Percentiles rank a stretch among this genome's conserved stretches.
phyloP scores from a whole-genome alignment of 805 yeast species.

The Lachancea waltii region DNA sequence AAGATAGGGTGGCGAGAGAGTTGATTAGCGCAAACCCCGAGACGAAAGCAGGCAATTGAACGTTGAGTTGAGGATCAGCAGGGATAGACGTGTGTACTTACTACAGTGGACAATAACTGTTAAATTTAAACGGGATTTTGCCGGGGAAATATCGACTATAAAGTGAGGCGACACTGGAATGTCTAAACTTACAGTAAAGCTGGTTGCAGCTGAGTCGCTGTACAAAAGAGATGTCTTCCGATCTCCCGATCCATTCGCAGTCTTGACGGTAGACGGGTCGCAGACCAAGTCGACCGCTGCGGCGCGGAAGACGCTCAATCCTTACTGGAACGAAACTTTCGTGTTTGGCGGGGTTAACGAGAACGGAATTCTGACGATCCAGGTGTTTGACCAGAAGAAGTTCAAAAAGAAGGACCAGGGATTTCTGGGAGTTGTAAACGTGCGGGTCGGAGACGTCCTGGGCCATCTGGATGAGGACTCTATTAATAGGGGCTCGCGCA shows the following conservation, averaged over 20 bases:
- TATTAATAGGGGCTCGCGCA: conserved; percentile 21
- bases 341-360: conserved; percentile 67
- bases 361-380: conserved; percentile 81
- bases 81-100: conserved; percentile 1
- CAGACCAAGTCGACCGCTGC: conserved; percentile 94
- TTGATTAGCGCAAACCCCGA: not conserved
- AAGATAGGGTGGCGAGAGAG: not conserved
- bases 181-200: conserved; percentile 49
- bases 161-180: conserved; percentile 1
- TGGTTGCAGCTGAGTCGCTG: conserved; percentile 93
- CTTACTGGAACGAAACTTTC: conserved; percentile 96
- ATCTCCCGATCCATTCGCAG: conserved; percentile 97
- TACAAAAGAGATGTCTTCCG: conserved; percentile 93
- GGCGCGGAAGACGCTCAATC: conserved; percentile 88
- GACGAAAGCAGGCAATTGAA: not conserved
- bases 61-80: not conserved
- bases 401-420: conserved; percentile 99
- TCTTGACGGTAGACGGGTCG: conserved; percentile 92
- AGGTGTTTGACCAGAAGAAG: conserved; percentile 94
- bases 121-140: not conserved
- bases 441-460: conserved; percentile 75
- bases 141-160: not conserved
- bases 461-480: conserved; percentile 52
- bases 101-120: not conserved
- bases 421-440: conserved; percentile 90